These are phyloP conservation scores for Conringia planisiliqua DNA, from an alignment of 345 rosid genomes.

Conservation along the genomic window DNA sequence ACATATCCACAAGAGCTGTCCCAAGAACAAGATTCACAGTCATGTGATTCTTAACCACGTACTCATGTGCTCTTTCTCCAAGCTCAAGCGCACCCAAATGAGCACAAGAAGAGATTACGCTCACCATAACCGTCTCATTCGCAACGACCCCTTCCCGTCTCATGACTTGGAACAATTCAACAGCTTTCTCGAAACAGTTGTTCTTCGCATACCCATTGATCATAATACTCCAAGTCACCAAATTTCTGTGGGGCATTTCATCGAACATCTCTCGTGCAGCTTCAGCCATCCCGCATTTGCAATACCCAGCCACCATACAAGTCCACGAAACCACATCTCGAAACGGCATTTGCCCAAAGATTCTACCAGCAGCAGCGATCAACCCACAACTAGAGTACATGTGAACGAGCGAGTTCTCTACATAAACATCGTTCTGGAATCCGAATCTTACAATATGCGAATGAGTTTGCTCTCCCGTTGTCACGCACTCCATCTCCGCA, in stretches of 20 bases:
- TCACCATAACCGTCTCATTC: slow-evolving; percentile 67
- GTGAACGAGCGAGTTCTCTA: slow-evolving; percentile 60
- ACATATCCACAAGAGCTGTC: slow-evolving; percentile 72
- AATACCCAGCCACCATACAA: slow-evolving; percentile 55
- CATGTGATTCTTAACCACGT: slow-evolving; percentile 41
- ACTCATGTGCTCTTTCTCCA: slow-evolving; percentile 59
- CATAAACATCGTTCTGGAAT: slow-evolving; percentile 49
- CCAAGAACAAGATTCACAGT: slow-evolving; percentile 55
- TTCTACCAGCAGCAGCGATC: slow-evolving; percentile 42
- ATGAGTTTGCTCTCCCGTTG: slow-evolving; percentile 58
- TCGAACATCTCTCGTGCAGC: slow-evolving; percentile 65
- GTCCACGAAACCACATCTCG: slow-evolving; percentile 74
- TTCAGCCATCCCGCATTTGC: slow-evolving; percentile 41
- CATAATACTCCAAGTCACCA: slow-evolving; percentile 76
- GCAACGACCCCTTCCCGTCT: slow-evolving; percentile 45
- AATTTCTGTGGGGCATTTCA: slow-evolving; percentile 66
- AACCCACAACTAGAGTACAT: slow-evolving; percentile 59
- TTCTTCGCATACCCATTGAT: slow-evolving; percentile 60
- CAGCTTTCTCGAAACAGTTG: slow-evolving; percentile 41
- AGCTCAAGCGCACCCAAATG: slow-evolving; percentile 58
- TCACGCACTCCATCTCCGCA: slow-evolving; percentile 37
- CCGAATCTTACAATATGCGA: slow-evolving; percentile 51
- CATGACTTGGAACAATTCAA: slow-evolving; percentile 51
- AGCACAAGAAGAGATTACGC: slow-evolving; percentile 68
- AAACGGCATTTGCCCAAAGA: slow-evolving; percentile 37